Evolutionary conservation across 2,329 filamentous ascomycete genomes (phyloP).

Genomic region (Colletotrichum orchidophilum): DNA sequence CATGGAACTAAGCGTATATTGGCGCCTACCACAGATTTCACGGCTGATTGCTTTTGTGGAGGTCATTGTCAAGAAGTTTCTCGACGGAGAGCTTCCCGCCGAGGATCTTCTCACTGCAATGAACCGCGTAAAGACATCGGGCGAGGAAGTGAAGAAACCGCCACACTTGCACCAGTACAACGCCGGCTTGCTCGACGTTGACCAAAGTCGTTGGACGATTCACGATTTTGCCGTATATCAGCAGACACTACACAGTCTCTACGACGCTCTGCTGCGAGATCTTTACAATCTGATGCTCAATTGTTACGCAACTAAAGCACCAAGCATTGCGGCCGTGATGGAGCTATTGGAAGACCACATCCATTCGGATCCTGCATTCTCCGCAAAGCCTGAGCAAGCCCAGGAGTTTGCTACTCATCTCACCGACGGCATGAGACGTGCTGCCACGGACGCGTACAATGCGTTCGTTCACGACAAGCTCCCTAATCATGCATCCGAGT

Average conservation of each 20-base stretch:
- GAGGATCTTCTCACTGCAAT: conserved; percentile 87
- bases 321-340: conserved; percentile 81
- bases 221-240: conserved; percentile 77
- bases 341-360: conserved; percentile 85
- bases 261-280: conserved; percentile 86
- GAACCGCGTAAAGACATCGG: conserved; percentile 79
- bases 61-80: conserved; percentile 84
- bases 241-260: conserved; percentile 75
- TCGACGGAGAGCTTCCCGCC: conserved; percentile 82
- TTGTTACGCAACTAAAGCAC: conserved; percentile 89
- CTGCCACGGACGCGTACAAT: conserved; percentile 82
- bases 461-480: conserved; percentile 82
- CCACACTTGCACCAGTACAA: conserved; percentile 63
- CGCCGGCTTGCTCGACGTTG: conserved; percentile 63
- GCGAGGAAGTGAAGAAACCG: conserved; percentile 71
- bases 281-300: conserved; percentile 88
- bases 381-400: conserved; percentile 73
- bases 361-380: conserved; percentile 79
- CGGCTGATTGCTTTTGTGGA: conserved; percentile 85
- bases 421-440: conserved; percentile 75
- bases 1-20: conserved; percentile 85
- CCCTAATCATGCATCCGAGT: conserved; percentile 80
- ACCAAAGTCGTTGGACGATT: conserved; percentile 71
- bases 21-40: conserved; percentile 87
- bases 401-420: conserved; percentile 78